Evolutionary conservation across 1,284 basidiomycete species (phyloP), one percentile per base, ranked within the genome.

Genomic region (Ceratobasidium sp.): DNA sequence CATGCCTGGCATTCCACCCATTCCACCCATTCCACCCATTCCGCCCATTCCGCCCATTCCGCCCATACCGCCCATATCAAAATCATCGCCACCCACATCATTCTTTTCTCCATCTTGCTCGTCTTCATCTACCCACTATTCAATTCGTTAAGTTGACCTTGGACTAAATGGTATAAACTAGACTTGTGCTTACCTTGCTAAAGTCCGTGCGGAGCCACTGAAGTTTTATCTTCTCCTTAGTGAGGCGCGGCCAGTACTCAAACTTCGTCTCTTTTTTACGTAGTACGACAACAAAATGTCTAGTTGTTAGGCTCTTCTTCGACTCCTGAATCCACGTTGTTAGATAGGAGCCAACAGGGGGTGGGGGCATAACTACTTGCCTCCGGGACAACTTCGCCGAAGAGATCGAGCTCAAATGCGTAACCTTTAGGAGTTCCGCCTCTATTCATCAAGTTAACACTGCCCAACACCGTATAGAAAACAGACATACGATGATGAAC

Each of bases 201-300:
- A 97, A 97, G 86, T 97, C 95, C 68, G 95, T 97, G 89, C 96
- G 97, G 85, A 97, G 87, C 86, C 91, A 97, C 75, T 91, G 87
- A 79, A 89, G 90, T 86, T 91, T 95, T 79, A 90, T 84, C 86
- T 96, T 96, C 81, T 94, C 94, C 86, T 97, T 96, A 60, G 94
- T 95, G 73, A 98, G 87, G 79, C 96, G 91, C 26, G 95, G 93
- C 96, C 96, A 98, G 87, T 90, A 98, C 83, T 96, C 96, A 26
- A 86, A 85, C 83, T 92, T 87, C 53, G 85, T 83, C 80, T 92
- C 91, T 86, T 96, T 95, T 87, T 98, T 98, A 85, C 91, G 92
- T 79, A 98, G 88, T 71, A 92, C 86, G 69, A 92, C 87, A 81
- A 85, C 84, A 64, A 97, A 85, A 33, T 90, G 89, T 77, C 96